A percentile compares a stretch with the other conserved stretches of the same genome.
Evolutionary conservation across 441 rosid species (phyloP).

Genomic region (Daphne laureola): DNA sequence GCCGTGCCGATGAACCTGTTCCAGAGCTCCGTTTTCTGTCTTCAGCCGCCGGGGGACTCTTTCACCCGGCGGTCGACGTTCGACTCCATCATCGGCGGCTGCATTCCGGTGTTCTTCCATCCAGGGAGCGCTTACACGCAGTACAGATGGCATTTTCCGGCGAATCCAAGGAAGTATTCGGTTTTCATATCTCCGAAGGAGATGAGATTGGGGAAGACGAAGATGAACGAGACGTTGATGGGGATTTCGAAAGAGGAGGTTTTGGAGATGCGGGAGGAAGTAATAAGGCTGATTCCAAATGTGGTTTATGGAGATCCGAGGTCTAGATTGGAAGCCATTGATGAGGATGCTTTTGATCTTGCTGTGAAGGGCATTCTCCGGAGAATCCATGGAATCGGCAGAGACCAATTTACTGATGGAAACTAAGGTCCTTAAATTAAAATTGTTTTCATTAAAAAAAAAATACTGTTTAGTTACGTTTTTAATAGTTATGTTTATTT

Average conservation of each 20-base stretch:
- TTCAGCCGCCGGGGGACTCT: conserved; percentile 28
- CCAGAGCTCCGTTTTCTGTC: conserved; percentile 22
- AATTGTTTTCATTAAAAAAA: too few relatives aligned
- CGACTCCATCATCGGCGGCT: conserved; percentile 26
- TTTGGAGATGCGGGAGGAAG: conserved; percentile 21
- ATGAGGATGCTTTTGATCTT: conserved; percentile 18
- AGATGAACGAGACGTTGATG: conserved; percentile 11
- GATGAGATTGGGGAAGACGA: not conserved
- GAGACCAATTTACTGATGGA: too few relatives aligned
- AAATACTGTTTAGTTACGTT: too few relatives aligned
- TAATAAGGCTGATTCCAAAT: conserved; percentile 23
- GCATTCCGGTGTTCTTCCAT: conserved; percentile 23
- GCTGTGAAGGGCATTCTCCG: conserved; percentile 11
- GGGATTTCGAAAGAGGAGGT: conserved; percentile 8
- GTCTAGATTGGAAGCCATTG: not conserved
- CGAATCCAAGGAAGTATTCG: conserved; percentile 18
- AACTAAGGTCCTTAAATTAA: too few relatives aligned
- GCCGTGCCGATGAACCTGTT: conserved; percentile 16
- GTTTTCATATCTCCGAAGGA: conserved; percentile 13
- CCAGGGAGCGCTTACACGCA: conserved; percentile 23
- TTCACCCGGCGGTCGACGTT: conserved; percentile 22
- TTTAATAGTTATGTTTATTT: too few relatives aligned
- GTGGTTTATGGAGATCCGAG: conserved; percentile 16
- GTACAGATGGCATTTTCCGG: conserved; percentile 24
- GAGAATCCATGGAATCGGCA: conserved; percentile 1